Percentiles rank a stretch among this genome's conserved stretches.
These are phyloP conservation scores for Diaporthe capsici DNA, from an alignment of 2,329 filamentous ascomycete genomes.

Conservation along the genomic window DNA sequence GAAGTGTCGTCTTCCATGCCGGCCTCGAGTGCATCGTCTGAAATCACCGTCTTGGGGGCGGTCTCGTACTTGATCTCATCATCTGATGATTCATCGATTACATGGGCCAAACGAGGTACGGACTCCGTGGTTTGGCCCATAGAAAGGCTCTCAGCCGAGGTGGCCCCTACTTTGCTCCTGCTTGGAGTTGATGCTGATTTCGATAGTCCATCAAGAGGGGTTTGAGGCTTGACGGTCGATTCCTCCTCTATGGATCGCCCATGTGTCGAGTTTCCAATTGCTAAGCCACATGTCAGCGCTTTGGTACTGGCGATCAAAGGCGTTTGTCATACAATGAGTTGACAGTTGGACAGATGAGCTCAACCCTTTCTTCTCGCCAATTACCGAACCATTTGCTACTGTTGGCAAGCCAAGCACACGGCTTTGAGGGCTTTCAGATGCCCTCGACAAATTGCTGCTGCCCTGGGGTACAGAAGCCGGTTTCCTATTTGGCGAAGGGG, in stretches of 20 bases:
- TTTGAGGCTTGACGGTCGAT: not conserved
- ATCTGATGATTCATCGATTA: not conserved
- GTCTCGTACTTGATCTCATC: constrained; percentile 41
- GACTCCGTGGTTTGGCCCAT: not conserved
- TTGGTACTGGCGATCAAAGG: too few relatives aligned
- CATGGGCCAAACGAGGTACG: not conserved
- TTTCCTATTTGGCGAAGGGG: constrained; percentile 16
- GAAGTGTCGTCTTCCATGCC: constrained; percentile 12
- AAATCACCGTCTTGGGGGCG: not conserved
- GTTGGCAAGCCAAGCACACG: not conserved
- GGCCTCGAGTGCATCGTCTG: not conserved
- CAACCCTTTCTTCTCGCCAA: not conserved
- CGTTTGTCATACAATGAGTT: not conserved
- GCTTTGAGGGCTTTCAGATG: not conserved
- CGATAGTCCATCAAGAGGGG: not conserved
- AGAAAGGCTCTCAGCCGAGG: not conserved
- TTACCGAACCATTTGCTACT: not conserved
- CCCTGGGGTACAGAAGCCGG: not conserved
- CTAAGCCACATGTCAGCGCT: constrained; percentile 11
- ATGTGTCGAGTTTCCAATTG: not conserved
- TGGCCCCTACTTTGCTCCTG: not conserved
- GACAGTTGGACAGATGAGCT: not conserved
- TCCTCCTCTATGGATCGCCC: too few relatives aligned
- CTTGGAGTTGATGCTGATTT: not conserved
- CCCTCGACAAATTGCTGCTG: not conserved